Conservation (phyloP, 495 filamentous ascomycete species). For the Articulospora tetracladia region DNA sequence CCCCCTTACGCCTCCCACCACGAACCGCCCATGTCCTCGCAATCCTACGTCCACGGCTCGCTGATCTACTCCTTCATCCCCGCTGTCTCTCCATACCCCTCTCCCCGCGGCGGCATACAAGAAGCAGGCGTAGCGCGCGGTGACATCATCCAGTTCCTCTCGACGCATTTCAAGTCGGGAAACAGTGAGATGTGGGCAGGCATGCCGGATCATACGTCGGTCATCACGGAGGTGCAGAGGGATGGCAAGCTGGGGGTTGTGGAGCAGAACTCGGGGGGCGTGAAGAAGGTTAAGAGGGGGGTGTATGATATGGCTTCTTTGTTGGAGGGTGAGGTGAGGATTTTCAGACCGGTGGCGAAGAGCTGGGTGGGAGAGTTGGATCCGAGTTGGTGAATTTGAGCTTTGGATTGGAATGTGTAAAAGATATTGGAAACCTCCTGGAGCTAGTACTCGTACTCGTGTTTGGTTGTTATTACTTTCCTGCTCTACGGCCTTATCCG, state of each 20-base stretch:
- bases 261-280: conserved; percentile 34
- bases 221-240: conserved; percentile 28
- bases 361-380: conserved; percentile 22
- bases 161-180: conserved; percentile 28
- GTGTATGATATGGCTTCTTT: conserved; percentile 27
- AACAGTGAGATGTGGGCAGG: conserved; percentile 27
- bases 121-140: conserved; percentile 31
- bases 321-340: conserved; percentile 27
- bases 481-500: no score
- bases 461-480: no score
- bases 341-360: conserved; percentile 29
- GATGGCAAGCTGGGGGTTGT: conserved; percentile 29
- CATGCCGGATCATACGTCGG: conserved; percentile 34
- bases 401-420: not conserved
- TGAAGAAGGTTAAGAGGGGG: conserved; percentile 27
- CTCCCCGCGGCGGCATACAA: conserved; percentile 18
- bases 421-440: not conserved
- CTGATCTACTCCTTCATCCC: conserved; percentile 29
- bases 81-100: conserved; percentile 18
- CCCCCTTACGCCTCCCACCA: conserved; percentile 22
- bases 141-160: conserved; percentile 36
- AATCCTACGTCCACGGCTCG: conserved; percentile 31
- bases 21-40: conserved; percentile 32
- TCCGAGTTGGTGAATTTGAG: conserved; percentile 15
- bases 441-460: no score